phyloP scores from a whole-genome alignment of 768 basidiomycete genomes.

The Pilatotrama ljubarskyi region DNA sequence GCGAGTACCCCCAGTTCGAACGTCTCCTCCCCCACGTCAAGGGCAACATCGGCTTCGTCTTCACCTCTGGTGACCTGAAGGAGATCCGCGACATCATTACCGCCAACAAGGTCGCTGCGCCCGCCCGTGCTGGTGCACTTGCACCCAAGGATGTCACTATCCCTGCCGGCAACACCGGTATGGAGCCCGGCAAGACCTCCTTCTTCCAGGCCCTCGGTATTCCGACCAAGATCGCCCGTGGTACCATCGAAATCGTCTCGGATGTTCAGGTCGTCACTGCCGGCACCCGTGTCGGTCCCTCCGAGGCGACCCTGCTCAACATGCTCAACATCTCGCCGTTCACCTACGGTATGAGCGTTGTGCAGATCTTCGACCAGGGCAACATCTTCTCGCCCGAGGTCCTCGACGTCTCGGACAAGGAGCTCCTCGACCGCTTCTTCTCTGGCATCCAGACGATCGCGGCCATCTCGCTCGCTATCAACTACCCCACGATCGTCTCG shows the following conservation, averaged over 20 bases:
- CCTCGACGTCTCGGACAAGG: conserved; percentile 90
- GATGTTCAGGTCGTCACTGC: conserved; percentile 94
- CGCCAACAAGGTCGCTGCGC: conserved; percentile 97
- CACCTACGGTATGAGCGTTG: conserved; percentile 99
- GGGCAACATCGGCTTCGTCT: conserved; percentile 99
- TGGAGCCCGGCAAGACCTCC: conserved; percentile 99
- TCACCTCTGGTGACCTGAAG: conserved; percentile 90
- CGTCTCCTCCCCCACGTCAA: conserved; percentile 92
- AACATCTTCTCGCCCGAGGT: conserved; percentile 88
- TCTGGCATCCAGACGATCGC: conserved; percentile 95
- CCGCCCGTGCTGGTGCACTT: conserved; percentile 96
- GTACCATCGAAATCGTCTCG: conserved; percentile 98
- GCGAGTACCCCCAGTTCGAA: conserved; percentile 93
- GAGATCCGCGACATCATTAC: conserved; percentile 91
- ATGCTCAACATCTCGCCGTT: conserved; percentile 99
- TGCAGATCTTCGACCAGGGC: conserved; percentile 94
- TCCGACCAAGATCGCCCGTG: conserved; percentile 99
- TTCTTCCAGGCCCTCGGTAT: conserved; percentile 99
- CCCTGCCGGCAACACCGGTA: conserved; percentile 97
- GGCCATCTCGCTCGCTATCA: conserved; percentile 90
- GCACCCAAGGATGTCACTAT: conserved; percentile 92
- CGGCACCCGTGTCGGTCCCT: conserved; percentile 91
- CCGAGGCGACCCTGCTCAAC: conserved; percentile 98
- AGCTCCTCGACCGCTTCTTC: conserved; percentile 90
- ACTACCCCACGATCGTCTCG: conserved; percentile 95